Evolutionary conservation across 345 rosid species (phyloP).

Genomic region (Heritiera fomes): DNA sequence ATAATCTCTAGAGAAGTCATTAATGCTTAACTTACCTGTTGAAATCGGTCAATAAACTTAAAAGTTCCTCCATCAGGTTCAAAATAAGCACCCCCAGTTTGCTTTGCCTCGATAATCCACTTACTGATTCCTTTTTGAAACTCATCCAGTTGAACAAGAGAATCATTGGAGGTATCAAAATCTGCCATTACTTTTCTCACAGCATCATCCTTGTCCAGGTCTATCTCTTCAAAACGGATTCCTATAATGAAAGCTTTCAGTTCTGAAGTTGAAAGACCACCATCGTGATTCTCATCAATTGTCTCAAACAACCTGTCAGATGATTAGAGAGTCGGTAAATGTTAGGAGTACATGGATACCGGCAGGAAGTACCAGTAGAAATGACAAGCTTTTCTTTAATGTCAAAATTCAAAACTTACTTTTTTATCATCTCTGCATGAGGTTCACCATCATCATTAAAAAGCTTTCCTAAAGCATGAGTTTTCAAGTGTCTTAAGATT

Average conservation of each 20-base stretch:
- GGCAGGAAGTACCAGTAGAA: not conserved
- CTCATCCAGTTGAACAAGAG: slow-evolving; percentile 35
- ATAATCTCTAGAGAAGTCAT: slow-evolving; percentile 4
- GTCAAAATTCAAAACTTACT: slow-evolving; percentile 41
- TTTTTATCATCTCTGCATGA: slow-evolving; percentile 39
- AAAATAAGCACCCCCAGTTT: slow-evolving; percentile 39
- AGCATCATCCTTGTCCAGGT: slow-evolving; percentile 69
- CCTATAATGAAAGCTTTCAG: slow-evolving; percentile 76
- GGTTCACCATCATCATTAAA: slow-evolving; percentile 61
- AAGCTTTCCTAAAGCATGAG: slow-evolving; percentile 68
- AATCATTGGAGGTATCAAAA: slow-evolving; percentile 57
- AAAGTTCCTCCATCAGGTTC: slow-evolving; percentile 42
- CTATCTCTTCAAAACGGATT: slow-evolving; percentile 72
- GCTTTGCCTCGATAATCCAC: slow-evolving; percentile 60
- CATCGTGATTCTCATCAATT: slow-evolving; percentile 59
- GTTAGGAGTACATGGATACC: not conserved
- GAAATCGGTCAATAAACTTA: slow-evolving; percentile 40
- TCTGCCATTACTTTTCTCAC: slow-evolving; percentile 57
- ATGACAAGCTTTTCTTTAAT: not conserved
- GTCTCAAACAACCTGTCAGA: slow-evolving; percentile 60
- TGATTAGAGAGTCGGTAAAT: not conserved
- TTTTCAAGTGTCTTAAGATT: slow-evolving; percentile 43
- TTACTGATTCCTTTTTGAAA: slow-evolving; percentile 50
- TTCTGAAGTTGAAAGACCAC: slow-evolving; percentile 48
- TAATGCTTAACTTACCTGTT: slow-evolving; percentile 42